A percentile compares a stretch with the other conserved stretches of the same genome.
These are phyloP conservation scores for Pyricularia sp. DNA, from an alignment of 2,329 filamentous ascomycete species.

Conservation along the genomic window DNA sequence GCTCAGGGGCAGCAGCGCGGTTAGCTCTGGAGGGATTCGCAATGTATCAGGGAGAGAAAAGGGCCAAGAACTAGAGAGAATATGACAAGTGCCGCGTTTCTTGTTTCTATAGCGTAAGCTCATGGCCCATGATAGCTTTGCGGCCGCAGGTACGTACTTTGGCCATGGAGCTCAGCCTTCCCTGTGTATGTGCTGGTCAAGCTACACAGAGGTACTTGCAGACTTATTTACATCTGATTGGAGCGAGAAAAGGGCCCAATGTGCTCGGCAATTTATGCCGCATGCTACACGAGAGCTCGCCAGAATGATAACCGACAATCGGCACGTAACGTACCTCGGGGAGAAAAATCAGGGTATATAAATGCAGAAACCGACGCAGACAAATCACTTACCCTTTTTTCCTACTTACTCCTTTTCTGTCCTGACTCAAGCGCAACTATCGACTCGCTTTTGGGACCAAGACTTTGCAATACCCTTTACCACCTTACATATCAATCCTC, in stretches of 20 bases:
- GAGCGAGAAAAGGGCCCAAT: neutral
- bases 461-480: neutral
- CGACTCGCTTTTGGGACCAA: neutral
- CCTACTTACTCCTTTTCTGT: neutral
- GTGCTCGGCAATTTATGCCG: neutral
- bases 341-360: neutral
- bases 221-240: neutral
- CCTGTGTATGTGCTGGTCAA: neutral
- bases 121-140: neutral
- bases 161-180: neutral
- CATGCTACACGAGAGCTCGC: neutral
- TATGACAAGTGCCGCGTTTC: neutral
- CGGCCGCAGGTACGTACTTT: neutral
- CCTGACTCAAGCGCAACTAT: neutral
- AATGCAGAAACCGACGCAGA: neutral
- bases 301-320: neutral
- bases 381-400: neutral
- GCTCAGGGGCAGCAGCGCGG: neutral
- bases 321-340: neutral
- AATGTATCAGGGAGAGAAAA: neutral
- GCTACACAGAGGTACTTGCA: neutral
- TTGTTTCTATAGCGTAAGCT: neutral
- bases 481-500: neutral
- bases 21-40: neutral
- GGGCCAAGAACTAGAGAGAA: too few species aligned